Evolutionary conservation across 306 rosid species (phyloP), one percentile per base, ranked within the genome.

Genomic region (Acacia confusa): DNA sequence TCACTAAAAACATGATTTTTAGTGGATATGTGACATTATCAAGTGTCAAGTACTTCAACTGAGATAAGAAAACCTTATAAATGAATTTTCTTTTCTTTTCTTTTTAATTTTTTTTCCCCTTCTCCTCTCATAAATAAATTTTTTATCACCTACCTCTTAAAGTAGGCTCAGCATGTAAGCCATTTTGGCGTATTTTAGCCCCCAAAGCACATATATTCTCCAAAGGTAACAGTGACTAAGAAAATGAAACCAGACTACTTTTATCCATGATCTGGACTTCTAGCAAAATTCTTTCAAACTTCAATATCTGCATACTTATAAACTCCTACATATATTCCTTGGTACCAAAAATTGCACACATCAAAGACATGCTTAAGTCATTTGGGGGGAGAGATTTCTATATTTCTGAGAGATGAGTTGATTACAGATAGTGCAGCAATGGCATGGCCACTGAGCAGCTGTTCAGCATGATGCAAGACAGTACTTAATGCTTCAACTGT

Each of bases 341-440:
- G 48, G 41, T 53, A 64, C 43, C 24, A 27, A 16, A 38, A 48
- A 52, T 55, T 55, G 78, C 7, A n/a, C 15, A 79, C 24, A 57
- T 75, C 38, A 71, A 8, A 82, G 34, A 83, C 78, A 19, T 47
- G 25, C 9, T 34, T n/a, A 58, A 40, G 52, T 47, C 77, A 78
- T 44, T 55, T 12, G 24, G 65, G 50, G 66, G 40, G 19, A 24
- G 67, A 67, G 14, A 50, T 40, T 66, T 77, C 78, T 57, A 84
- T 17, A 77, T 66, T 70, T 63, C 32, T 14, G 36, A 81, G 72
- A 81, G 65, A 76, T 63, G 67, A 77, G 68, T 86, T 82, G 47
- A 83, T 91, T 89, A 96, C 99, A 75, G 98, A 96, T 84, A 96
- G 86, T 44, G 97, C 92, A 84, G 97, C 79, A 81, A 86, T 92